phyloP scores from a whole-genome alignment of 2,329 filamentous ascomycete species.

The Hymenoscyphus repandus region DNA sequence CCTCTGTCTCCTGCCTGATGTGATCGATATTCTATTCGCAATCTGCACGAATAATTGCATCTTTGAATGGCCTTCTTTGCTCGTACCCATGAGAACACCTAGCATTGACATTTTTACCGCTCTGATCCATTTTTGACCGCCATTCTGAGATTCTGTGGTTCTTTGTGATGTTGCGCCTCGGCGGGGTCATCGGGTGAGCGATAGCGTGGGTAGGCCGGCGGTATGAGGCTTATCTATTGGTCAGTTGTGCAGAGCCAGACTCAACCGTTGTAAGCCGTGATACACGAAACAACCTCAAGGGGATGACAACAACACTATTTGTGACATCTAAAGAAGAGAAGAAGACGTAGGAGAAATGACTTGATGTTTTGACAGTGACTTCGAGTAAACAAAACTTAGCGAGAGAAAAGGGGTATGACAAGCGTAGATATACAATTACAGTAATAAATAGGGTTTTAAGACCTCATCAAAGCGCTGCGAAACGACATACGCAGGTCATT shows the following conservation, averaged over 20 bases:
- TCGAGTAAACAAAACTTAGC: background rate
- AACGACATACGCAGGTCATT: background rate
- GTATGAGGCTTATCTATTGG: conserved; percentile 9
- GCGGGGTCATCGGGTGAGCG: conserved; percentile 9
- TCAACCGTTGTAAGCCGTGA: conserved; percentile 5
- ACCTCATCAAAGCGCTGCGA: too few relatives aligned
- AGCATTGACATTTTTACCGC: background rate
- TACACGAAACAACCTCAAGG: background rate
- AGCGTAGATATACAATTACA: background rate
- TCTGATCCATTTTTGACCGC: background rate
- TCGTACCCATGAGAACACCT: background rate
- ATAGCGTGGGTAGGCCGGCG: conserved; percentile 4
- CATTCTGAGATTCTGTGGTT: background rate
- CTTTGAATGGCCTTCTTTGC: background rate
- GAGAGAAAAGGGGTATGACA: background rate
- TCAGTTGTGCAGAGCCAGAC: background rate
- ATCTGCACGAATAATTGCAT: too few relatives aligned
- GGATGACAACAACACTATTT: background rate
- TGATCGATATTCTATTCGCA: background rate
- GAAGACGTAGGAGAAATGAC: background rate
- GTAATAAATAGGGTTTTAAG: too few relatives aligned
- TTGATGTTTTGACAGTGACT: too few relatives aligned
- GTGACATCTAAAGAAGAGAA: background rate
- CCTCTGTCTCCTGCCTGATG: background rate
- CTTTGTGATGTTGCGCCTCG: background rate